Percentiles rank a stretch among this genome's conserved stretches.
phyloP scores from a whole-genome alignment of 2,329 filamentous ascomycete species.

The Colletotrichum chlorophyti region DNA sequence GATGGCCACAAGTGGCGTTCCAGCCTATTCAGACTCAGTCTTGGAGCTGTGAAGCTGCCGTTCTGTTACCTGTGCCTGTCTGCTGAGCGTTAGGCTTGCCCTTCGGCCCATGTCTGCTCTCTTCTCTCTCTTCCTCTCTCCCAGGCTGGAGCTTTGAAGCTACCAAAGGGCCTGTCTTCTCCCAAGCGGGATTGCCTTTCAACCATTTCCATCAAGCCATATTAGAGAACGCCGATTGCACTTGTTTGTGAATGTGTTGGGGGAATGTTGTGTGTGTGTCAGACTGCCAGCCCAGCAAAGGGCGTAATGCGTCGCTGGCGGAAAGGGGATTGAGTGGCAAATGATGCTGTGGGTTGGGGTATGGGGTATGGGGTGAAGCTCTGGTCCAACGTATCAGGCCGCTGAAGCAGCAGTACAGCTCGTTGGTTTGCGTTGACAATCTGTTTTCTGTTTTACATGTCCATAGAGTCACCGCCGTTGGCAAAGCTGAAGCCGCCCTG shows the following conservation, averaged over 20 bases:
- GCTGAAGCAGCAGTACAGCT: slow-evolving; percentile 9
- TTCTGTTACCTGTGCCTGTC: slow-evolving; percentile 6
- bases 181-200: slow-evolving; percentile 28
- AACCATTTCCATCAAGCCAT: slow-evolving; percentile 45
- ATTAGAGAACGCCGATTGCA: slow-evolving; percentile 40
- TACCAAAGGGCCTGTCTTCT: slow-evolving; percentile 61
- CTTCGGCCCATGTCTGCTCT: slow-evolving; percentile 18
- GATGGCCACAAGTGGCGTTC: slow-evolving; percentile 17
- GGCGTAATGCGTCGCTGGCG: slow-evolving; percentile 16
- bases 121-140: slow-evolving; percentile 33
- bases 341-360: slow-evolving; percentile 13
- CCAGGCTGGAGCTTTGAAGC: slow-evolving; percentile 71
- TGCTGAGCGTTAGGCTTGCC: slow-evolving; percentile 14
- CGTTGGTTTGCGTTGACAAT: slow-evolving; percentile 8
- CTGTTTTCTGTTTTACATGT: slow-evolving; percentile 61
- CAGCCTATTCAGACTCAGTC: slow-evolving; percentile 13
- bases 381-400: not conserved
- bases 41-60: slow-evolving; percentile 17
- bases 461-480: slow-evolving; percentile 70
- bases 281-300: slow-evolving; percentile 22
- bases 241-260: slow-evolving; percentile 28
- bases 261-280: slow-evolving; percentile 28
- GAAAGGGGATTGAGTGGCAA: slow-evolving; percentile 16
- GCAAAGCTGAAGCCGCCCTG: slow-evolving; percentile 95
- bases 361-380: not conserved